Evolutionary conservation across 2,329 filamentous ascomycete species (phyloP).

Genomic region (Trichoderma polysporum): DNA sequence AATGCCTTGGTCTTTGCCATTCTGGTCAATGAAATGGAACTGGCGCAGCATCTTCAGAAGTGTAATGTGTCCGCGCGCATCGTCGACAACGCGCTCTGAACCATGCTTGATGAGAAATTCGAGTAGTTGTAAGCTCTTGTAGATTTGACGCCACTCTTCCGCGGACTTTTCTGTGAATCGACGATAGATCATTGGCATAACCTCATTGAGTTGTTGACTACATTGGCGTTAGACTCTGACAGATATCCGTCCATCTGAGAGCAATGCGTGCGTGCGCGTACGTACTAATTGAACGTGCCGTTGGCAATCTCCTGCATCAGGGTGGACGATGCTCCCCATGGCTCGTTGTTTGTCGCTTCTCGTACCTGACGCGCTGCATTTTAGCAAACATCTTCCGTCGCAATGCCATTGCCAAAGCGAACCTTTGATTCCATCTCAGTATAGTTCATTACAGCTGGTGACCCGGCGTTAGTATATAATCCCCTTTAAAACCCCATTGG

Average conservation of each 20-base stretch:
- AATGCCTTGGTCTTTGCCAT: conserved; percentile 97
- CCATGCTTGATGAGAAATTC: conserved; percentile 98
- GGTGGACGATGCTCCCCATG: conserved; percentile 83
- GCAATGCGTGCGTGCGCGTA: conserved; percentile 35
- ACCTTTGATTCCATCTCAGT: conserved; percentile 85
- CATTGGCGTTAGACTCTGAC: not conserved
- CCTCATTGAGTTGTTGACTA: conserved; percentile 83
- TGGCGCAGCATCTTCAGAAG: conserved; percentile 97
- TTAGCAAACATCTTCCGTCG: not conserved
- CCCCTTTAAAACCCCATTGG: conserved; percentile 2
- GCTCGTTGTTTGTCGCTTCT: conserved; percentile 98
- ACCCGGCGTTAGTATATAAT: conserved; percentile 31
- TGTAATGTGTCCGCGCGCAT: conserved; percentile 91
- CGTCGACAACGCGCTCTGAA: conserved; percentile 94
- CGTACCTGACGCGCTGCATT: conserved; percentile 61
- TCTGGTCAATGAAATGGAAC: conserved; percentile 94
- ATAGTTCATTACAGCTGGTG: conserved; percentile 93
- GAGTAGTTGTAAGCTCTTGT: conserved; percentile 94
- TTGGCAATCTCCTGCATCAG: conserved; percentile 98
- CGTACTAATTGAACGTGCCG: conserved; percentile 94
- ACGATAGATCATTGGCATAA: conserved; percentile 99
- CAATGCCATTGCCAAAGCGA: conserved; percentile 20
- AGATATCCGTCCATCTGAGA: not conserved
- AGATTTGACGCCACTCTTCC: conserved; percentile 99
- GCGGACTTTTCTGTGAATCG: conserved; percentile 97